Evolutionary conservation across 2,329 filamentous ascomycete genomes (phyloP).

Genomic region (Tolypocladium pustulatum): DNA sequence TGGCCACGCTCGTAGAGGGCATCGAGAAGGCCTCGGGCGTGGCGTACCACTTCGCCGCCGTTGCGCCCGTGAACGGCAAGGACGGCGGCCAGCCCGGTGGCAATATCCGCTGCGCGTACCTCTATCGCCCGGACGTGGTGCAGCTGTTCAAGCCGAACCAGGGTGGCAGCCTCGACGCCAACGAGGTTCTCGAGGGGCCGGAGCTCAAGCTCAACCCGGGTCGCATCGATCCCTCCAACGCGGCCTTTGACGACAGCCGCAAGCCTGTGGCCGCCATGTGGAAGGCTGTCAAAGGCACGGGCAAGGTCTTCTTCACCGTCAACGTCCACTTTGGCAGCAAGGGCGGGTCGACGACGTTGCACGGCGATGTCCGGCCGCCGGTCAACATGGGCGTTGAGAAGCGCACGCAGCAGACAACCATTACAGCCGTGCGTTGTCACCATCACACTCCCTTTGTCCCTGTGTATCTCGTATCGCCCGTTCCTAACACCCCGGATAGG

Average conservation of each 20-base stretch:
- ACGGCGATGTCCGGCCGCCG: constrained; percentile 56
- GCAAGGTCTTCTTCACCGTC: constrained; percentile 54
- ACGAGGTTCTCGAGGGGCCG: constrained; percentile 41
- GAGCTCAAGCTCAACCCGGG: constrained; percentile 60
- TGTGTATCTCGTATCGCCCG: not conserved
- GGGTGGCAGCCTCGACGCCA: constrained; percentile 43
- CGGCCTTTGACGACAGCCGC: constrained; percentile 48
- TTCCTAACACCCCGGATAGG: constrained; percentile 13
- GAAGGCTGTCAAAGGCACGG: constrained; percentile 42
- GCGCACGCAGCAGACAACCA: constrained; percentile 43
- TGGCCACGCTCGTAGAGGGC: constrained; percentile 41
- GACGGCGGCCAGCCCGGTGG: constrained; percentile 60
- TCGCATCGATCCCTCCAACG: constrained; percentile 51
- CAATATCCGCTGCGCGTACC: constrained; percentile 61
- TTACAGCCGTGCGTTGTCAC: constrained; percentile 45
- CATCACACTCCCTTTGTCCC: no score
- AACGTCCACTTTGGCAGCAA: constrained; percentile 62
- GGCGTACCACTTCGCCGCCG: constrained; percentile 48
- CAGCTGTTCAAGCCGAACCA: constrained; percentile 48
- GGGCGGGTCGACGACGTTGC: constrained; percentile 51
- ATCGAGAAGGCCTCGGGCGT: constrained; percentile 39
- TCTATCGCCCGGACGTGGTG: constrained; percentile 53
- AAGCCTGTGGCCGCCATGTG: constrained; percentile 60
- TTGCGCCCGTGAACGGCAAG: constrained; percentile 46
- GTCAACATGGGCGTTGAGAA: constrained; percentile 53